phyloP scores from a whole-genome alignment of 306 rosid species.

The Potentilla sterilis region DNA sequence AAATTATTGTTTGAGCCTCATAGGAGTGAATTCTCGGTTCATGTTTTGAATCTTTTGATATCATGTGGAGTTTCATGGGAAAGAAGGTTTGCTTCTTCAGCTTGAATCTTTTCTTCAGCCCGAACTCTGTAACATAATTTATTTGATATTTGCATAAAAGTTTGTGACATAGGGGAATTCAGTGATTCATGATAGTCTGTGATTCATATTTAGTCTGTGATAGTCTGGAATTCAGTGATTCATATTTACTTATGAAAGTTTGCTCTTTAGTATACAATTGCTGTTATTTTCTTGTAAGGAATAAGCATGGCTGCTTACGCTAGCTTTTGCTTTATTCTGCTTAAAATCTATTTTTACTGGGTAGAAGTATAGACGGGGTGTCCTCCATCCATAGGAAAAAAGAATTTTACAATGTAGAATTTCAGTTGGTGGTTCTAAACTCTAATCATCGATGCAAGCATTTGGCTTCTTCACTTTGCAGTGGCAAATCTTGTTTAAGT shows the following conservation, averaged over 20 bases:
- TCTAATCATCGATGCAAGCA: not conserved
- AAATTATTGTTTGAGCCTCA: too few relatives aligned
- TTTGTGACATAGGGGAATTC: too few relatives aligned
- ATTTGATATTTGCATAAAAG: too few relatives aligned
- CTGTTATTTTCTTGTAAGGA: not conserved
- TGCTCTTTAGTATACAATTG: not conserved
- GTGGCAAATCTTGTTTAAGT: not conserved
- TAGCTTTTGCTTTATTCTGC: slow-evolving; percentile 2
- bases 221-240: too few relatives aligned
- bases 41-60: too few relatives aligned
- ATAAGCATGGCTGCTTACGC: not conserved
- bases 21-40: too few relatives aligned
- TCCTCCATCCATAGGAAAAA: not conserved
- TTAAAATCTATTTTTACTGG: not conserved
- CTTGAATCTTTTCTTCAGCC: too few relatives aligned
- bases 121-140: too few relatives aligned
- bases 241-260: not conserved
- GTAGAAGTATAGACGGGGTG: not conserved
- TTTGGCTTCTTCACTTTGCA: slow-evolving; percentile 6
- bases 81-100: too few relatives aligned
- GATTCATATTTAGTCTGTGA: too few relatives aligned
- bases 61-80: too few relatives aligned
- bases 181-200: too few relatives aligned
- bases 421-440: not conserved
- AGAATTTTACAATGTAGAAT: not conserved